Base-by-base conservation (phyloP, 768 basidiomycete genomes). In the Leccinum subtestaceum region DNA sequence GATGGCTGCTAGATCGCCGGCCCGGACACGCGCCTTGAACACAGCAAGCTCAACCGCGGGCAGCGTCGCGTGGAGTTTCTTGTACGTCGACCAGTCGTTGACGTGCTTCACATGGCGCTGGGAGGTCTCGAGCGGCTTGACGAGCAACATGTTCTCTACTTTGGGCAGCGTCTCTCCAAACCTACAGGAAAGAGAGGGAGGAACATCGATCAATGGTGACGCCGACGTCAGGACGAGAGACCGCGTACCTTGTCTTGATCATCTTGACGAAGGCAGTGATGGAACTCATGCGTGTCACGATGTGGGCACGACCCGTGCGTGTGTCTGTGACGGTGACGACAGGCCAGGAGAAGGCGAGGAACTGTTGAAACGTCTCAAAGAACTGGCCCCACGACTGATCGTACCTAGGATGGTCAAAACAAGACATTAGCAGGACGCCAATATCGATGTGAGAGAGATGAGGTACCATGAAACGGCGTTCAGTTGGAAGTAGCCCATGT, bases 261-360 rank as follows among this genome's bases (percentile, higher is more conserved):
- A 93, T 93, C 75, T 87, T 89, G 51, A 91, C 72, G 65, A 93
- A 93, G 1, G 89, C 85, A 5, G 82, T 80, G 51, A 93, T 79
- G 32, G 87, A 87, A 4, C 78, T 85, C 60, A 84, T 73, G 50
- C 88, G 82, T n/a, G 90, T 92, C 23, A 89, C 89, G 56, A 93
- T 87, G 70, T 93, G 91, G 0, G 89, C 84, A 60, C 80, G 80
- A 17, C 88, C 86, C 1, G 91, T 89, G 70, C 78, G 80, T 46
- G 78, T 69, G 68, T 92, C 89, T 36, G 91, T 92, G 47, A 90
- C 82, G 1, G 85, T 85, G 60, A 93, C 87, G 17, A 83, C 84
- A 5, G 91, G 91, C 91, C 91, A 93, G 43, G 87, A 89, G 70
- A 92, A 93, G 12, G 82, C 78, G 36, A 93, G 78, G 71, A 93